Evolutionary conservation across 139 green algal genomes (phyloP).

Genomic region (Micromonas commoda): DNA sequence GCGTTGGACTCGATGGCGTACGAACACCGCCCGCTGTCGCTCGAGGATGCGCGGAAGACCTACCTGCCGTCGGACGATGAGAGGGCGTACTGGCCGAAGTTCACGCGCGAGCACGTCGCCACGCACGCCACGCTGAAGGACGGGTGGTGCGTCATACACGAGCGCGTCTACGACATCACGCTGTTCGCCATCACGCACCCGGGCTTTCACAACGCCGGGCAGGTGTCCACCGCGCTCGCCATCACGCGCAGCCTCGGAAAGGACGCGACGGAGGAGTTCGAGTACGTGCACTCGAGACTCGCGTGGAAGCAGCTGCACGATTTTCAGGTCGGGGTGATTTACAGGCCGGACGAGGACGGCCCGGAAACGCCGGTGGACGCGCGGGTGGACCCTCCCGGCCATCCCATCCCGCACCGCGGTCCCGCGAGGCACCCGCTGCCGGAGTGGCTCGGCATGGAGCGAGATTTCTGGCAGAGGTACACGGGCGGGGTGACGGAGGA

Average conservation of each 20-base stretch:
- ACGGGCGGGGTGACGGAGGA: not conserved
- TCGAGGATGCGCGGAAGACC: too few relatives aligned
- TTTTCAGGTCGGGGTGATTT: conserved; percentile 32
- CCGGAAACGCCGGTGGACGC: not conserved
- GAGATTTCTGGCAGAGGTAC: not conserved
- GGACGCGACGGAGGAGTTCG: conserved; percentile 37
- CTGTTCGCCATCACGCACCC: conserved; percentile 31
- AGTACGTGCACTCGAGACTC: conserved; percentile 21
- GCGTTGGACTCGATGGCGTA: too few relatives aligned
- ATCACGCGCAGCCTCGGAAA: conserved; percentile 34
- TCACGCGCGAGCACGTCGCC: not conserved
- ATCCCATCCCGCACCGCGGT: not conserved
- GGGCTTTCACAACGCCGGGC: conserved; percentile 26
- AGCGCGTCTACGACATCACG: conserved; percentile 38
- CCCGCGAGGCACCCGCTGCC: not conserved
- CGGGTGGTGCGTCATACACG: conserved; percentile 32
- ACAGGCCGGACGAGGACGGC: not conserved
- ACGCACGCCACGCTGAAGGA: conserved; percentile 19
- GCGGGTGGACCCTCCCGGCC: not conserved
- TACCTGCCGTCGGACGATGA: not conserved
- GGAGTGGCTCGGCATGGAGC: not conserved
- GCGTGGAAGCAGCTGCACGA: conserved; percentile 34
- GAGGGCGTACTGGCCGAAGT: conserved; percentile 6
- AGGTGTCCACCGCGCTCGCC: conserved; percentile 35
- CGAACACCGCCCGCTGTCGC: too few relatives aligned